These are phyloP conservation scores for Hypoxylon sp. DNA, from an alignment of 2,329 filamentous ascomycete species.

Conservation along the genomic window DNA sequence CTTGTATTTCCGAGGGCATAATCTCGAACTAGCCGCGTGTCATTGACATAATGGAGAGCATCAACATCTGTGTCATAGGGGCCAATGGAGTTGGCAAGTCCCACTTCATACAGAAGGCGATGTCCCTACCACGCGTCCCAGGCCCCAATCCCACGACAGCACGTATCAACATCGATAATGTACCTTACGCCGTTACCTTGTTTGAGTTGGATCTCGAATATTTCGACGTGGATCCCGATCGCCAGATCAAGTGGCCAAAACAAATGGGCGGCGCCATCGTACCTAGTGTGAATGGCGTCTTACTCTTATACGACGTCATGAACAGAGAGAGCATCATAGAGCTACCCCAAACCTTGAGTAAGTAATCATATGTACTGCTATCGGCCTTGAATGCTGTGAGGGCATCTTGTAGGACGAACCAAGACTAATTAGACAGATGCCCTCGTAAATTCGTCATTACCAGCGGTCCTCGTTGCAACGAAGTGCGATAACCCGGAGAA, in stretches of 20 bases:
- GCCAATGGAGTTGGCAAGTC: conserved; percentile 77
- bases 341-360: conserved; percentile 83
- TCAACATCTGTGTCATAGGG: conserved; percentile 77
- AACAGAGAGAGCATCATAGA: conserved; percentile 81
- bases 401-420: conserved; percentile 6
- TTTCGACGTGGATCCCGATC: conserved; percentile 71
- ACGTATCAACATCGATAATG: conserved; percentile 71
- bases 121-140: conserved; percentile 68
- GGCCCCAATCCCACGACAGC: conserved; percentile 69
- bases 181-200: conserved; percentile 71
- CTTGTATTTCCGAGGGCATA: conserved; percentile 28
- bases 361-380: conserved; percentile 58
- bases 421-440: conserved; percentile 70
- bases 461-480: conserved; percentile 85
- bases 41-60: conserved; percentile 66
- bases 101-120: conserved; percentile 74
- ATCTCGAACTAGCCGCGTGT: conserved; percentile 32
- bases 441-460: conserved; percentile 78
- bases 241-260: conserved; percentile 76
- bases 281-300: conserved; percentile 83
- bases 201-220: conserved; percentile 77
- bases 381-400: neutral
- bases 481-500: conserved; percentile 87
- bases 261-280: conserved; percentile 78
- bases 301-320: conserved; percentile 90